phyloP scores from a whole-genome alignment of 805 yeast genomes.

The Zygosaccharomyces gambellarensis region DNA sequence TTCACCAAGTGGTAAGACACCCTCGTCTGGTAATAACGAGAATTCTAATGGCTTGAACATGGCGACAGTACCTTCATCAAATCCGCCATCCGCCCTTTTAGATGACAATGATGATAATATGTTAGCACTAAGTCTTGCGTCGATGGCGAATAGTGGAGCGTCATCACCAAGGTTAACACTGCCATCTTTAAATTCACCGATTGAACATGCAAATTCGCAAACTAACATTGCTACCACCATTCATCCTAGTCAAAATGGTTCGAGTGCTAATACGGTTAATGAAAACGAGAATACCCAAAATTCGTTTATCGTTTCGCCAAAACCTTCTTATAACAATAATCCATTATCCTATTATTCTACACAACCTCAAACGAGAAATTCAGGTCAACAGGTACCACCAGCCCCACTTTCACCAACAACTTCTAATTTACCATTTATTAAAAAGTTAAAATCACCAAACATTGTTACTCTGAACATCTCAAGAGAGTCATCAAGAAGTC shows the following conservation, averaged over 20 bases:
- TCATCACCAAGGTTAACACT: constrained; percentile 33
- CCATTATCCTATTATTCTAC: constrained; percentile 21
- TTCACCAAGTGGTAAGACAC: constrained; percentile 6
- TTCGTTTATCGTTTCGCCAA: constrained; percentile 20
- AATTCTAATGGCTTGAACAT: constrained; percentile 7
- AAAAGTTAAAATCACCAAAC: constrained; percentile 31
- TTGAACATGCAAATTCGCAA: constrained; percentile 16
- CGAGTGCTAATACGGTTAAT: background rate
- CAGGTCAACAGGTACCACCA: constrained; percentile 9
- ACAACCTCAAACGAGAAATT: constrained; percentile 1
- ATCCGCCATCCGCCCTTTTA: constrained; percentile 20
- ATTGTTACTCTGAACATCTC: constrained; percentile 33
- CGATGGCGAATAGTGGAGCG: constrained; percentile 35
- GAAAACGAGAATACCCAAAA: constrained; percentile 12
- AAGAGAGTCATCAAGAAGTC: constrained; percentile 32
- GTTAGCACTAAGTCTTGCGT: constrained; percentile 34
- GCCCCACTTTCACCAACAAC: constrained; percentile 19
- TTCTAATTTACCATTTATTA: constrained; percentile 28
- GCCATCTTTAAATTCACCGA: constrained; percentile 27
- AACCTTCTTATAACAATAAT: constrained; percentile 23
- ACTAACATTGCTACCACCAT: constrained; percentile 1
- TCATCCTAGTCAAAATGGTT: constrained; percentile 1
- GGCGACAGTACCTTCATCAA: constrained; percentile 13
- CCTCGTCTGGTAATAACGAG: constrained; percentile 6
- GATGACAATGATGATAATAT: constrained; percentile 35